Evolutionary conservation across 805 yeast genomes (phyloP).

Genomic region (Jamesozyma lodderae): DNA sequence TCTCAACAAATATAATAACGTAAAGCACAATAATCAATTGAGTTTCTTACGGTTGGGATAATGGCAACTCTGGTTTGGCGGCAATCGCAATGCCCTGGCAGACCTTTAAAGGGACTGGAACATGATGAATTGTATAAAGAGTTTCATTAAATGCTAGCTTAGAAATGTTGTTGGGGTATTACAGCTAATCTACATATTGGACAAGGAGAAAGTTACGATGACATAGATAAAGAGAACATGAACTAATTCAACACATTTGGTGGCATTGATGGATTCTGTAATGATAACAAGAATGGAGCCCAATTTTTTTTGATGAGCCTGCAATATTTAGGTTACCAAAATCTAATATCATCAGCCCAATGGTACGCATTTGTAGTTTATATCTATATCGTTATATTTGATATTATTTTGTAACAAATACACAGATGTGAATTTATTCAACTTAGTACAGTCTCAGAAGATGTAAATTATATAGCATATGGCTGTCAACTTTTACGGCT

Average conservation of each 20-base stretch:
- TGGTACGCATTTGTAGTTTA: too few species aligned
- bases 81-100: not conserved
- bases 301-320: too few species aligned
- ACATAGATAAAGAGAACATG: slow-evolving; percentile 1
- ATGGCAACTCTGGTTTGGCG: slow-evolving; percentile 1
- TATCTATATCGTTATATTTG: too few species aligned
- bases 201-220: slow-evolving; percentile 2
- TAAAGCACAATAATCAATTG: not conserved
- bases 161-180: slow-evolving; percentile 4
- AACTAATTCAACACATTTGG: slow-evolving; percentile 4
- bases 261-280: slow-evolving; percentile 4
- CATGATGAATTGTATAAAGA: not conserved
- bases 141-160: slow-evolving; percentile 1
- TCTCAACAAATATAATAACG: not conserved
- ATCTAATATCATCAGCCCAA: too few species aligned
- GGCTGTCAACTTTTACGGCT: too few species aligned
- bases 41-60: slow-evolving; percentile 2
- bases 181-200: slow-evolving; percentile 3
- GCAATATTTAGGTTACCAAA: too few species aligned
- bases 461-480: too few species aligned
- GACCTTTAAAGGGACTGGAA: not conserved
- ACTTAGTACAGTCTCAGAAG: too few species aligned
- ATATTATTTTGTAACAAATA: too few species aligned
- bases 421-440: too few species aligned
- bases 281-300: slow-evolving; percentile 6